Evolutionary conservation across 306 rosid species (phyloP).

Genomic region (Sicyos edulis): DNA sequence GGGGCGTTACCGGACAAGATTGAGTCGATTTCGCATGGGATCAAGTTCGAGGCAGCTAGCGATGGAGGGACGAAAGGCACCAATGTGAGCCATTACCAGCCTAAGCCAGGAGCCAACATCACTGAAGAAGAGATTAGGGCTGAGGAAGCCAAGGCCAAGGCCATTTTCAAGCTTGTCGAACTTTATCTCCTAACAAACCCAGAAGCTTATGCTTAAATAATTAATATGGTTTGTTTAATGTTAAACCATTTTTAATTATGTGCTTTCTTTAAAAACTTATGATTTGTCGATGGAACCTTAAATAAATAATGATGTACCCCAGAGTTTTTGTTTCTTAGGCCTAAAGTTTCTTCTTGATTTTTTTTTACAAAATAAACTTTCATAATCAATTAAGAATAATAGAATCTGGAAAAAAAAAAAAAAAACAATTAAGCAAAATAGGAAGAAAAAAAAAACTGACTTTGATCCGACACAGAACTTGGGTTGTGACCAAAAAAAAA

Average conservation of each 20-base stretch:
- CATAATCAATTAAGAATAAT: too few relatives aligned
- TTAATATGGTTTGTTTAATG: too few relatives aligned
- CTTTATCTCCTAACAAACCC: background rate
- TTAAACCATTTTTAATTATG: background rate
- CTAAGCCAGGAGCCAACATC: background rate
- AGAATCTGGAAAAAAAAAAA: too few relatives aligned
- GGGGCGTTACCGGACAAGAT: background rate
- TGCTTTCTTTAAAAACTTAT: background rate
- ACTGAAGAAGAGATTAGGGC: background rate
- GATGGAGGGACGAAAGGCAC: constrained; percentile 1
- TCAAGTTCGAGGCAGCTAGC: background rate
- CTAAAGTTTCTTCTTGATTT: too few relatives aligned
- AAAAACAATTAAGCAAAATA: too few relatives aligned
- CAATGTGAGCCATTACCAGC: background rate
- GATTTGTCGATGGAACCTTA: background rate
- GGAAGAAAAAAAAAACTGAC: too few relatives aligned
- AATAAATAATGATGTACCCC: too few relatives aligned
- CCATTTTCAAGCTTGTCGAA: background rate
- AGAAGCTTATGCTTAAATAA: background rate
- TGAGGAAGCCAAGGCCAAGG: constrained; percentile 7
- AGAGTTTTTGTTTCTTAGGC: too few relatives aligned
- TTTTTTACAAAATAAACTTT: too few relatives aligned
- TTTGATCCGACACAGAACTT: too few relatives aligned
- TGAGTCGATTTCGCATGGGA: background rate
- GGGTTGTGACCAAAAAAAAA: too few relatives aligned